Conservation (phyloP, 2,329 filamentous ascomycete genomes). For the Cadophora luteo-olivacea region DNA sequence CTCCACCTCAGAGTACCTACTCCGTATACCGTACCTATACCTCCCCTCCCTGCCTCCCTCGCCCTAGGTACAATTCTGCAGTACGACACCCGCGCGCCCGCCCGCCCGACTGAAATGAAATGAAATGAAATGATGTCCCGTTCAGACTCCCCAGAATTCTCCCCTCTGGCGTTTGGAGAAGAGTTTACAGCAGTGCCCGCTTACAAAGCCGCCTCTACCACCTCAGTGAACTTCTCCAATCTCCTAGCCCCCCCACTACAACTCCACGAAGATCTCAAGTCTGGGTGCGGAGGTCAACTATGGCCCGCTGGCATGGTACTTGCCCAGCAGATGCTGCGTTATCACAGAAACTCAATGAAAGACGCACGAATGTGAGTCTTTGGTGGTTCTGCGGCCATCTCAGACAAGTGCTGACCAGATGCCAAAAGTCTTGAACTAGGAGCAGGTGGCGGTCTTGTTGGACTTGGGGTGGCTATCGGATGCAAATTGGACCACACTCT, state of each 20-base stretch:
- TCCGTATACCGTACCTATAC: too few species aligned
- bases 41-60: too few species aligned
- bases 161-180: slow-evolving; percentile 53
- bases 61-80: too few species aligned
- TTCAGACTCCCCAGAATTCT: slow-evolving; percentile 43
- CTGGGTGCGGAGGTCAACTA: slow-evolving; percentile 90
- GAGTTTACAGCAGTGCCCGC: slow-evolving; percentile 65
- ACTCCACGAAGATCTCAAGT: slow-evolving; percentile 83
- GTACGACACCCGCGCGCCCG: too few species aligned
- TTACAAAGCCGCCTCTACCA: slow-evolving; percentile 61
- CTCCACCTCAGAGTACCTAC: too few species aligned
- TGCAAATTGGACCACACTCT: slow-evolving; percentile 63
- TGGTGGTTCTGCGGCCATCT: background rate
- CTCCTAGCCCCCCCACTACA: slow-evolving; percentile 73
- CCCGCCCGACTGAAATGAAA: slow-evolving; percentile 33
- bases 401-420: slow-evolving; percentile 18
- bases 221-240: slow-evolving; percentile 71
- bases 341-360: slow-evolving; percentile 67
- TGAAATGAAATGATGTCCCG: slow-evolving; percentile 39
- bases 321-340: slow-evolving; percentile 82
- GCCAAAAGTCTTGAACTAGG: slow-evolving; percentile 81
- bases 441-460: slow-evolving; percentile 88
- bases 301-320: slow-evolving; percentile 95
- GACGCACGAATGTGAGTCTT: slow-evolving; percentile 71
- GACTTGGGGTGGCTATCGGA: slow-evolving; percentile 64